Evolutionary conservation across 345 rosid genomes (phyloP), one percentile per base, ranked within the genome.

Genomic region (Gossypium turneri): DNA sequence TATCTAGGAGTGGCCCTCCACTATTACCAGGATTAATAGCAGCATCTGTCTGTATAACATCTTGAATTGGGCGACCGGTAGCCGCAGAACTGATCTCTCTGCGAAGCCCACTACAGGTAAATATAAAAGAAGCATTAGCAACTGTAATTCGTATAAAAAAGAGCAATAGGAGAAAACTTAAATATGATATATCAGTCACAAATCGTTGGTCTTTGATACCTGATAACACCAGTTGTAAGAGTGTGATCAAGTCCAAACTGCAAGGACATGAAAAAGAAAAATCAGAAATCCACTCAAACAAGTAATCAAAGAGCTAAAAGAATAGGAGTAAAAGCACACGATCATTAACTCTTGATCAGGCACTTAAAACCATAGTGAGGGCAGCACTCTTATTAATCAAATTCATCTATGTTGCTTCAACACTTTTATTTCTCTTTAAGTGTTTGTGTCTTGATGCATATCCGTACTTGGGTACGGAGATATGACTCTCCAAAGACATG

Each of bases 1-100:
- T 94, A 79, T 94, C 98, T 34, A 94, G 89, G 75, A 94, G 97
- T 7, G 98, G 98, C 12, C 98, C 97, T 73, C 98, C 98, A 38
- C 98, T 92, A 79, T 94, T 92, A 29, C 98, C 97, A 68, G 98
- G 98, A 82, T 94, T 94, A 74, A 94, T 94, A 27, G 98, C 97
- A 61, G 98, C 98, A 88, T 94, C 98, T 12, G 97, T 94, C 81
- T 94, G 98, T 85, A 94, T 92, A 72, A 94, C 98, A 84, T 94
- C 98, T 82, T 94, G 98, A 82, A 94, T 94, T 19, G 98, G 98
- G 73, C 97, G 98, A 63, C 98, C 98, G 0, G 97, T 94, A 16
- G 98, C 98, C 73, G 98, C 98, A 76, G 97, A 92, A 84, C 97
- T 94, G 74, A 94, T 94, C 82, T 94, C 98, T 80, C 98, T 88